Conservation (phyloP, 139 green algal genomes). For the Chlamydomonas sp. region DNA sequence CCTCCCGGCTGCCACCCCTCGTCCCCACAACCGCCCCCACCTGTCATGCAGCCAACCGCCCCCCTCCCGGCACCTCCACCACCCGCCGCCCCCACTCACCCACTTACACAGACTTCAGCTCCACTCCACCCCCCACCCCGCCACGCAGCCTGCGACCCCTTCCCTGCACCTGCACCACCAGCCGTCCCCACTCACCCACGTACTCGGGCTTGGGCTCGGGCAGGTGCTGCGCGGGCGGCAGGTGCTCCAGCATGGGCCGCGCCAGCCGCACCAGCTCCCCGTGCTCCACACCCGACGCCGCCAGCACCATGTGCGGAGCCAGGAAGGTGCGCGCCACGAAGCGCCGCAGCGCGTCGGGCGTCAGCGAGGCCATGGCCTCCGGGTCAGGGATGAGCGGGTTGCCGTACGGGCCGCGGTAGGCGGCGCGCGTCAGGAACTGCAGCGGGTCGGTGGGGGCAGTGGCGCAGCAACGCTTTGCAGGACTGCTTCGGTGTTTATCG, state of each 20-base stretch:
- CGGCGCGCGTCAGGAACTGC: conserved; percentile 64
- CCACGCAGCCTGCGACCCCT: neutral
- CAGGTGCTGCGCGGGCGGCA: conserved; percentile 5
- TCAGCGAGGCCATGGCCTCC: conserved; percentile 37
- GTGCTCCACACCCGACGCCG: conserved; percentile 88
- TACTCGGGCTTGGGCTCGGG: conserved; percentile 29
- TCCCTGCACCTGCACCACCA: neutral
- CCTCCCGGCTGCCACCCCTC: too few species aligned
- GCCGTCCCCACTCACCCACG: neutral
- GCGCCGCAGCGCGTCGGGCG: conserved; percentile 62
- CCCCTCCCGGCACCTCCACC: too few species aligned
- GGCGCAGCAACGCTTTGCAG: neutral
- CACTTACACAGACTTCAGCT: too few species aligned
- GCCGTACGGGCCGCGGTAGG: conserved; percentile 74
- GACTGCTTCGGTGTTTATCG: too few species aligned
- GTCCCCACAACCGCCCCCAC: too few species aligned
- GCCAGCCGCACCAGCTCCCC: conserved; percentile 73
- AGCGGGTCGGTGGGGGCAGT: neutral
- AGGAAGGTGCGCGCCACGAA: conserved; percentile 72
- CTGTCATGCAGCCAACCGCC: too few species aligned
- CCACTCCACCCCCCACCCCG: too few species aligned
- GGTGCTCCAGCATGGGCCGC: conserved; percentile 69
- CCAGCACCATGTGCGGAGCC: conserved; percentile 82
- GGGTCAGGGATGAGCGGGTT: conserved; percentile 61
- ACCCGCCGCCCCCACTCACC: too few species aligned